Percentiles rank a stretch among this genome's conserved stretches.
Conservation (phyloP, 164 flowering plant species). For the Annona cherimola region DNA sequence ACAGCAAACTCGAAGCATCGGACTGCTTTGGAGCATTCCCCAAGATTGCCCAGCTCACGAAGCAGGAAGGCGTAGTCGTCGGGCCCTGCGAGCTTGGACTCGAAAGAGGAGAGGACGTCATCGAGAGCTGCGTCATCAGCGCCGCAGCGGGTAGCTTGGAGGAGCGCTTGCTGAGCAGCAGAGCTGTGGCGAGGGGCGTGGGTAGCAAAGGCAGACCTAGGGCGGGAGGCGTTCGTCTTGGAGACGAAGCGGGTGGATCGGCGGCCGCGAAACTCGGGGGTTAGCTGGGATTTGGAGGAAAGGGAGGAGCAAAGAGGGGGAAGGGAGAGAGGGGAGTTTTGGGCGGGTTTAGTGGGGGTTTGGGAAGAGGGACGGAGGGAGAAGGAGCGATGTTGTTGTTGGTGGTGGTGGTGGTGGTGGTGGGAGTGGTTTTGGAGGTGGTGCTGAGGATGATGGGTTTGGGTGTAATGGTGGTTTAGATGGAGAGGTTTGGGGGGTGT, state of each 20-base stretch:
- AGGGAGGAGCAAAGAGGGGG: neutral
- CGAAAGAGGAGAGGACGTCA: conserved; percentile 35
- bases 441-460: conserved; percentile 8
- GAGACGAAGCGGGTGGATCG: conserved; percentile 88
- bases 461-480: conserved; percentile 12
- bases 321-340: conserved; percentile 3
- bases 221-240: conserved; percentile 77
- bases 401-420: conserved; percentile 28
- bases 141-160: conserved; percentile 20
- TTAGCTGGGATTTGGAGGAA: conserved; percentile 36
- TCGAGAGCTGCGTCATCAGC: conserved; percentile 35
- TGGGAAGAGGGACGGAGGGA: conserved; percentile 20
- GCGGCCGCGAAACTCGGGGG: conserved; percentile 71
- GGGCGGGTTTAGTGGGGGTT: conserved; percentile 21
- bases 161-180: conserved; percentile 69
- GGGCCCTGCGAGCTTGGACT: conserved; percentile 50
- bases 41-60: conserved; percentile 78
- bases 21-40: conserved; percentile 59
- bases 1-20: conserved; percentile 69
- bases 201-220: conserved; percentile 28
- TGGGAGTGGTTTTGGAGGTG: conserved; percentile 22
- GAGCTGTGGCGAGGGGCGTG: conserved; percentile 41
- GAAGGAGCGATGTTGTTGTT: conserved; percentile 16
- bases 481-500: conserved; percentile 45
- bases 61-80: conserved; percentile 80